Base-by-base conservation (phyloP, 768 basidiomycete species). In the Aureoboletus auriporus region DNA sequence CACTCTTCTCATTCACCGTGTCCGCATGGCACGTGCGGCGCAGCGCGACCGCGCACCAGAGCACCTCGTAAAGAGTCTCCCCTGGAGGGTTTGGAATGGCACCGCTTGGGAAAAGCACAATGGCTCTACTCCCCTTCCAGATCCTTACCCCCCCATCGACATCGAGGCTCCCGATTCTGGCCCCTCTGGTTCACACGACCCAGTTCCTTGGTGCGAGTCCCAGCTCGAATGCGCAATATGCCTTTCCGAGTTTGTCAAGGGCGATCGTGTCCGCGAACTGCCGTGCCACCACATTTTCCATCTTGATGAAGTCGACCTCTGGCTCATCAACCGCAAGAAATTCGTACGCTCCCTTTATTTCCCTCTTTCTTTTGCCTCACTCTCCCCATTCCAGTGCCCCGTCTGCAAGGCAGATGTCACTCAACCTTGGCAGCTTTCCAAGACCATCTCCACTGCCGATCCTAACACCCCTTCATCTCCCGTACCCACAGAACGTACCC, bases 251-350 rank as follows among this genome's bases (percentile, higher is more conserved):
- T 98, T 97, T 58, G 81, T 72, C 35, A 83, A 83, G 60, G 93
- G 93, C 3, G 95, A 98, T 63, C 79, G 82, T 58, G 90, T 97
- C 37, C 81, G 94, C 57, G 89, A 94, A 44, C 64, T 97, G 35
- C 95, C 95, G 1, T 98, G 95, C 61, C 86, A 89, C 40, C 95
- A 98, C 64, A 83, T 98, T 46, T 98, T 96, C 70, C 95, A 98
- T 68, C 78, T 90, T 39, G 77, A 84, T 31, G 95, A 97, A 65
- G 81, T 96, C 34, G 92, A 93, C 64, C 78, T 86, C 54, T 98
- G 95, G 95, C 70, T 98, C 51, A 85, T 94, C 47, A 83, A 87
- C 52, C 81, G 90, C 66, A 91, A 93, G 75, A 96, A 96, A 73
- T 69, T 95, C 67, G 93, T 94, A 61, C 61, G 86, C 75, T 12